These are phyloP conservation scores for Sambucus nigra DNA, from an alignment of 129 eudicot genomes.

Conservation along the genomic window DNA sequence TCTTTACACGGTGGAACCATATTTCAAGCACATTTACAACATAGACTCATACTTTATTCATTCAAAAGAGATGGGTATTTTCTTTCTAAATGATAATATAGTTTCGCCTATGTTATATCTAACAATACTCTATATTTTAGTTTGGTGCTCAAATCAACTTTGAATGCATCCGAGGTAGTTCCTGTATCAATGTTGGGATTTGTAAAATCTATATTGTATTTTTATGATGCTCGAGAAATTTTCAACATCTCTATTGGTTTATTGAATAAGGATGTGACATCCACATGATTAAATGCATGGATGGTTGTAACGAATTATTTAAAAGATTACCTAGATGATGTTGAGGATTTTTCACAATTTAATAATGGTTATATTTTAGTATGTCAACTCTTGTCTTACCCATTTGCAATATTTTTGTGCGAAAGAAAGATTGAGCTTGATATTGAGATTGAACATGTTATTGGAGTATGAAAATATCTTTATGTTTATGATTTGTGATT, in stretches of 20 bases:
- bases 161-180: conserved; percentile 19
- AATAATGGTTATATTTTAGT: conserved; percentile 26
- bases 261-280: conserved; percentile 21
- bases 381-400: conserved; percentile 51
- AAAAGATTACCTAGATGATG: conserved; percentile 27
- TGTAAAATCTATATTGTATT: conserved; percentile 31
- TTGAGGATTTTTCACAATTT: conserved; percentile 22
- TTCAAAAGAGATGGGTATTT: conserved; percentile 13
- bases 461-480: conserved; percentile 48
- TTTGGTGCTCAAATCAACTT: conserved; percentile 17
- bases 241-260: conserved; percentile 29
- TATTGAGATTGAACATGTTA: conserved; percentile 31
- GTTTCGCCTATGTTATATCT: conserved; percentile 51
- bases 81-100: conserved; percentile 24
- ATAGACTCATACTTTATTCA: conserved; percentile 6
- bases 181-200: conserved; percentile 18
- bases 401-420: conserved; percentile 31
- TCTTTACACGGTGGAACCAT: conserved; percentile 50
- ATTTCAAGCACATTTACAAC: conserved; percentile 21
- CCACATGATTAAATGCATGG: conserved; percentile 44
- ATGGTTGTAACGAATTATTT: conserved; percentile 41
- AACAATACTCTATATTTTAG: conserved; percentile 33
- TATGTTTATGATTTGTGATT: too few species aligned
- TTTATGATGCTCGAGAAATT: conserved; percentile 37
- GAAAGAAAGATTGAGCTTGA: conserved; percentile 25